Evolutionary conservation across 2,329 filamentous ascomycete species (phyloP), one percentile per base, ranked within the genome.

Genomic region (Endoconidiophora laricicola): DNA sequence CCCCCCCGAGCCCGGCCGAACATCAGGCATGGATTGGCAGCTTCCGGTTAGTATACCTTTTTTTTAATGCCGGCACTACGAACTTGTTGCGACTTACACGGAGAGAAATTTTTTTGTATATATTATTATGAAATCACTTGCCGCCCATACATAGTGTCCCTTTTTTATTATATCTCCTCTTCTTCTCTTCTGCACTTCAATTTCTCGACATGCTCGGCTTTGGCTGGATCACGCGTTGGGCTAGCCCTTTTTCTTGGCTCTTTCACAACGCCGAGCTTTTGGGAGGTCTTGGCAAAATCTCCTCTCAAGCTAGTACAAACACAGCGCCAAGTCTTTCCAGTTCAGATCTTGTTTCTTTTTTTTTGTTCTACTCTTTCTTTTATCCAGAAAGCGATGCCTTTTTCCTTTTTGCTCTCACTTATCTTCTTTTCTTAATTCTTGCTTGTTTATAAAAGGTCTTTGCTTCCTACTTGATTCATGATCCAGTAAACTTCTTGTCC

Each of bases 251-350:
- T 24, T 52, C 50, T 52, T 52, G 50, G 50, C 50, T 44, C 50
- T 38, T 29, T 16, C 22, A 37, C 44, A 52, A 52, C 50, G 50
- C 50, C 50, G 50, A 52, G 45, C 50, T 48, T 44, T 42, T n/a
- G 20, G 22, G 46, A 42, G 44, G 50, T 44, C 50, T 52, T 52
- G 50, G 50, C 50, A 45, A 52, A 52, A 52, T 48, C 50, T 52
- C 44, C 36, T 46, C 33, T 29, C 44, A 46, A 39, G 38, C 29
- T 47, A 48, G 46, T 23, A 43, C 23, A 48, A 38, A 38, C 42
- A 48, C 38, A 48, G 46, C 40, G 50, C 50, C 50, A 52, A 52
- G 50, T 42, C 45, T 33, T 46, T 46, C 24, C 20, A 33, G 29
- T 26, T 42, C 44, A 39, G 39, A 37, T 23, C 5, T 42, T 46